Percentiles rank a stretch among this genome's conserved stretches.
phyloP scores from a whole-genome alignment of 1,284 basidiomycete species.

The Trametes sp. region DNA sequence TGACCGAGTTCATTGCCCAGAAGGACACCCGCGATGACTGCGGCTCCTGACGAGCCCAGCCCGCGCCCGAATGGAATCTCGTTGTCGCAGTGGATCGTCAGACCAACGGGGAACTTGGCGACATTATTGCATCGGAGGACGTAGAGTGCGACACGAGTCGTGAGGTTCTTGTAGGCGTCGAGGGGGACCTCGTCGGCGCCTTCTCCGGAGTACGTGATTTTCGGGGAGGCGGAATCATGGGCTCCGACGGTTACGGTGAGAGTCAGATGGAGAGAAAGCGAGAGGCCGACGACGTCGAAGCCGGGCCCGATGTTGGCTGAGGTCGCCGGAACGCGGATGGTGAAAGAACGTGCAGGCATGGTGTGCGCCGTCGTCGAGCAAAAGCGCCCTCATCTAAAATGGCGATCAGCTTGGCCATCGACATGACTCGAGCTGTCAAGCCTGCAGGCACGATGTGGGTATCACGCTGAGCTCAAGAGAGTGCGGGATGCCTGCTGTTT shows the following conservation, averaged over 20 bases:
- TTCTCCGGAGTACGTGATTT: constrained; percentile 86
- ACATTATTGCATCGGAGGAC: constrained; percentile 89
- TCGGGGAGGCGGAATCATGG: constrained; percentile 56
- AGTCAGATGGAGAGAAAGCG: constrained; percentile 88
- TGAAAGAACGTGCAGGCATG: constrained; percentile 47
- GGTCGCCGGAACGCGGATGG: constrained; percentile 91
- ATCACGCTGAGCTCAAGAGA: background rate
- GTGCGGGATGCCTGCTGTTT: background rate
- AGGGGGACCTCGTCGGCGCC: constrained; percentile 93
- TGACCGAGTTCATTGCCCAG: constrained; percentile 87
- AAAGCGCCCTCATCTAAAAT: background rate
- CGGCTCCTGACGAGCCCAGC: constrained; percentile 96
- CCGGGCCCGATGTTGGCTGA: constrained; percentile 99
- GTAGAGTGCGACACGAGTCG: constrained; percentile 98
- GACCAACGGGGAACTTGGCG: constrained; percentile 76
- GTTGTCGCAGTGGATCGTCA: constrained; percentile 84
- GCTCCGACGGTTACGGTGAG: constrained; percentile 68
- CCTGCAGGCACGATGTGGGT: background rate
- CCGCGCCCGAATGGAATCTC: constrained; percentile 98
- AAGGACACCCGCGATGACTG: constrained; percentile 95
- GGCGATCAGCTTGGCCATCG: background rate
- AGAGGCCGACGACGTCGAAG: constrained; percentile 98
- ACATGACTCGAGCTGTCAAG: constrained; percentile 9
- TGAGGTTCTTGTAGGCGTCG: constrained; percentile 96
- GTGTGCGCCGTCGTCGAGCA: background rate